phyloP scores from a whole-genome alignment of 2,329 filamentous ascomycete species.

The Ramichloridium luteum region DNA sequence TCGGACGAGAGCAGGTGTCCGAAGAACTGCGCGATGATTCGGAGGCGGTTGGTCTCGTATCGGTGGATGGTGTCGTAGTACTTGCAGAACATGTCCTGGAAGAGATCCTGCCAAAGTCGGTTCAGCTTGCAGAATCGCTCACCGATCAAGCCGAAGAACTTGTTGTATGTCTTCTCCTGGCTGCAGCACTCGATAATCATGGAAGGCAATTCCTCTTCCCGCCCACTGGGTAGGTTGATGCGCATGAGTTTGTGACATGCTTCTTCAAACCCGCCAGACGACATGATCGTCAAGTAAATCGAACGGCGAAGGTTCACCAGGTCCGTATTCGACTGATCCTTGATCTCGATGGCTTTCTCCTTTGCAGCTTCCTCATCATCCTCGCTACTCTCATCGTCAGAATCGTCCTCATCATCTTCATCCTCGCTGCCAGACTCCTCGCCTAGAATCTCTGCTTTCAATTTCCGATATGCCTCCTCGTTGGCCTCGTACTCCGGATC shows the following conservation, averaged over 20 bases:
- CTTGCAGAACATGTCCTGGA: slow-evolving; percentile 77
- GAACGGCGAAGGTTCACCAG: slow-evolving; percentile 84
- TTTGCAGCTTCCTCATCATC: slow-evolving; percentile 54
- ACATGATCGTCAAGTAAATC: slow-evolving; percentile 97
- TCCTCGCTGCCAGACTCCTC: slow-evolving; percentile 68
- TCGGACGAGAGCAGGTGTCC: slow-evolving; percentile 81
- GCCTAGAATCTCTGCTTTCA: slow-evolving; percentile 88
- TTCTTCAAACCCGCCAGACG: slow-evolving; percentile 90
- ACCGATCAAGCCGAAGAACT: slow-evolving; percentile 89
- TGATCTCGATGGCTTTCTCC: slow-evolving; percentile 78
- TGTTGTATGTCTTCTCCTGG: slow-evolving; percentile 92
- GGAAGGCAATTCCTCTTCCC: slow-evolving; percentile 80
- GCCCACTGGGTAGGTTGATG: slow-evolving; percentile 71
- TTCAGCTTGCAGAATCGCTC: slow-evolving; percentile 96
- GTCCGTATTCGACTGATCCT: slow-evolving; percentile 94
- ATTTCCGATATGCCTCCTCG: slow-evolving; percentile 75
- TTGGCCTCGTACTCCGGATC: slow-evolving; percentile 83
- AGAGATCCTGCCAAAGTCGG: slow-evolving; percentile 83
- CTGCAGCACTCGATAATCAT: slow-evolving; percentile 98
- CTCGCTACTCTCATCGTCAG: slow-evolving; percentile 37
- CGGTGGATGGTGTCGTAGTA: slow-evolving; percentile 98
- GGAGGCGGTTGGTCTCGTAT: slow-evolving; percentile 86
- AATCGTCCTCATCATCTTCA: slow-evolving; percentile 55
- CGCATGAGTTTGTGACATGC: slow-evolving; percentile 89
- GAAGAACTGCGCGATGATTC: slow-evolving; percentile 92